Base-by-base conservation (phyloP, 495 filamentous ascomycete genomes). In the Podospora sp. region DNA sequence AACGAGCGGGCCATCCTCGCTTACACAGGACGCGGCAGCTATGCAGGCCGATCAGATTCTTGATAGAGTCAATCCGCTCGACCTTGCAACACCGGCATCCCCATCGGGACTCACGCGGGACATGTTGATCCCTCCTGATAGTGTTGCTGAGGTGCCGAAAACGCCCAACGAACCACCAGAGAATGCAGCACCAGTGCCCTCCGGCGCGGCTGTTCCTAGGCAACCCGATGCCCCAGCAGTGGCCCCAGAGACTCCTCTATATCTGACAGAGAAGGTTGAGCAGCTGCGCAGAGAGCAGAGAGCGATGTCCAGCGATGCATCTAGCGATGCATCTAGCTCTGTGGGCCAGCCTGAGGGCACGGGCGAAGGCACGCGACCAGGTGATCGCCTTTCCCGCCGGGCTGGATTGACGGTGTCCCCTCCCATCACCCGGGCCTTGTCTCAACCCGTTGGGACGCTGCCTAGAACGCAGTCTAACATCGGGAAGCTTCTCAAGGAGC, bases 341-440 rank as follows among this genome's bases (percentile, higher is more conserved):
- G 55, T 8, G 2, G n/a, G 65, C 0, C 56, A 46, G 0, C 65
- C 60, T 70, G 73, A 67, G 62, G 68, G 49, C 21, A 52, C 53
- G 0, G 11, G 65, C 55, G 65, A 68, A 26, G 65, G 29, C 0
- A 27, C 67, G 8, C 68, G 69, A 14, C 72, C 69, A 12, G 58
- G 72, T 5, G 83, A 86, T 22, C 82, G 83, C 9, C 65, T 78
- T 58, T 76, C 80, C 62, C 76, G 83, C 68, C 76, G 79, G 69
- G 71, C 73, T 60, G 73, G 79, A 66, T 66, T 69, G 63, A 75
- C 82, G 51, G 81, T 84, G 22, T 89, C 89, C 49, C 89, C 91
- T 52, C 88, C 89, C 0, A 79, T 94, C 60, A 72, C 85, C 56
- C 88, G 92, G 46, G 85, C 92, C 22, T 84, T 92, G 57, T 90